Conservation (phyloP, 1,139 yeast species). For the Yamadazyma atlantica region DNA sequence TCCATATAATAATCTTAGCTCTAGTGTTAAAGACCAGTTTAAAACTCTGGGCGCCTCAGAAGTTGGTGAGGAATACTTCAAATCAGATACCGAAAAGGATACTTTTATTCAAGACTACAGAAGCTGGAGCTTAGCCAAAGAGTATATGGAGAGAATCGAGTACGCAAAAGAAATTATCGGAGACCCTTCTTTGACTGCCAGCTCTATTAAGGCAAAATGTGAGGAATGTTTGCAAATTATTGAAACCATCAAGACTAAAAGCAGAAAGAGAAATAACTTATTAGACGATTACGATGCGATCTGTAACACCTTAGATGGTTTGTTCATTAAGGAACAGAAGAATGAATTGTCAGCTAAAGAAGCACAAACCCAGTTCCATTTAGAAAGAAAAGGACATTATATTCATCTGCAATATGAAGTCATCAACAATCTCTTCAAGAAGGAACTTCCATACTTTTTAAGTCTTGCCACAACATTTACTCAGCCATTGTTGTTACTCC, state of each 20-base stretch:
- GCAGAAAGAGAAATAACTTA: conserved; percentile 29
- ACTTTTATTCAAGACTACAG: conserved; percentile 13
- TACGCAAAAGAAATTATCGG: conserved; percentile 4
- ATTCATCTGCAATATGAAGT: conserved; percentile 26
- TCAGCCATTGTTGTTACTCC: conserved; percentile 6
- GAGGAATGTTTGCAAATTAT: conserved; percentile 19
- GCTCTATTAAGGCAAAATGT: conserved; percentile 3
- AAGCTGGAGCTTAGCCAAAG: conserved; percentile 20
- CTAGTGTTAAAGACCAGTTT: conserved; percentile 10
- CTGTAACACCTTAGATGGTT: conserved; percentile 23
- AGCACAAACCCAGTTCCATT: conserved; percentile 26
- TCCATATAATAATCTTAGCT: conserved; percentile 22
- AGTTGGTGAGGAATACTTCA: conserved; percentile 4
- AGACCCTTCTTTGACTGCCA: conserved; percentile 1
- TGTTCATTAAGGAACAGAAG: conserved; percentile 23
- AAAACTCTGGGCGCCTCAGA: conserved; percentile 8
- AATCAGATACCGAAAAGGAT: conserved; percentile 2
- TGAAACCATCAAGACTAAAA: conserved; percentile 24
- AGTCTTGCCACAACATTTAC: conserved; percentile 20
- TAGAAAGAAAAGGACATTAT: conserved; percentile 33
- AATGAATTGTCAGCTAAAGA: conserved; percentile 29
- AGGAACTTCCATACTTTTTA: conserved; percentile 40
- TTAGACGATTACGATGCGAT: conserved; percentile 37
- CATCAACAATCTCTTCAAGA: conserved; percentile 32
- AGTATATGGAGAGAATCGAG: conserved; percentile 17